Percentiles rank a stretch among this genome's conserved stretches.
phyloP scores from a whole-genome alignment of 2,329 filamentous ascomycete genomes.

The Parastagonospora nodorum region DNA sequence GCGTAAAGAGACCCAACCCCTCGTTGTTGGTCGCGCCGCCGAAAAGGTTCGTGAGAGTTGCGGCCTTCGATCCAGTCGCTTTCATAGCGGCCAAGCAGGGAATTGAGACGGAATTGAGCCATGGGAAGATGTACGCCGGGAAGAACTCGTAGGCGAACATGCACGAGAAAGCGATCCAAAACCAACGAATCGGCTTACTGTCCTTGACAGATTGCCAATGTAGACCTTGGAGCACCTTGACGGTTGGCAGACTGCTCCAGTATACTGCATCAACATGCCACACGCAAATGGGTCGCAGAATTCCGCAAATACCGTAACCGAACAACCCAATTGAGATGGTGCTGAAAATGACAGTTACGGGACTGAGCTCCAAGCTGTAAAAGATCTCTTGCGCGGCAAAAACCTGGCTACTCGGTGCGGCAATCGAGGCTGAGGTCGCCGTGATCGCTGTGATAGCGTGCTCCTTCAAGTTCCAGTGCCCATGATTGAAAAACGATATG shows the following conservation, averaged over 20 bases:
- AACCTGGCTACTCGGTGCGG: conserved; percentile 17
- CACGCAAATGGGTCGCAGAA: conserved; percentile 18
- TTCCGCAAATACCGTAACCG: conserved; percentile 18
- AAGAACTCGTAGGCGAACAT: conserved; percentile 22
- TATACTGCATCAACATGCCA: conserved; percentile 23
- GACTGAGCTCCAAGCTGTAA: conserved; percentile 13
- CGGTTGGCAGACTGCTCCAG: conserved; percentile 21
- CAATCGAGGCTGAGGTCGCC: conserved; percentile 19
- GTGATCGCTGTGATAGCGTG: conserved; percentile 19
- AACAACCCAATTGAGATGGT: conserved; percentile 21
- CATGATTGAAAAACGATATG: conserved; percentile 21
- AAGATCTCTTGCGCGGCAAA: conserved; percentile 20
- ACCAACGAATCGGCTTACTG: conserved; percentile 19
- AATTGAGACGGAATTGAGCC: conserved; percentile 21
- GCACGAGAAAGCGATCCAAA: conserved; percentile 20
- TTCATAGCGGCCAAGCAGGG: conserved; percentile 19
- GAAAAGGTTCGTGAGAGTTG: conserved; percentile 16
- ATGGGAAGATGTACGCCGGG: conserved; percentile 22
- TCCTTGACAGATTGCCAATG: conserved; percentile 20
- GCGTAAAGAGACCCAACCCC: conserved; percentile 12
- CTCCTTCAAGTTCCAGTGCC: conserved; percentile 17
- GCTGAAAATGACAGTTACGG: conserved; percentile 17
- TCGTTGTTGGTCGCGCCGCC: conserved; percentile 20
- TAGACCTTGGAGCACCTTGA: conserved; percentile 20
- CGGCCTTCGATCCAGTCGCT: conserved; percentile 16